These are phyloP conservation scores for Hirsutella rhossiliensis DNA, from an alignment of 2,329 filamentous ascomycete genomes.

Conservation along the genomic window DNA sequence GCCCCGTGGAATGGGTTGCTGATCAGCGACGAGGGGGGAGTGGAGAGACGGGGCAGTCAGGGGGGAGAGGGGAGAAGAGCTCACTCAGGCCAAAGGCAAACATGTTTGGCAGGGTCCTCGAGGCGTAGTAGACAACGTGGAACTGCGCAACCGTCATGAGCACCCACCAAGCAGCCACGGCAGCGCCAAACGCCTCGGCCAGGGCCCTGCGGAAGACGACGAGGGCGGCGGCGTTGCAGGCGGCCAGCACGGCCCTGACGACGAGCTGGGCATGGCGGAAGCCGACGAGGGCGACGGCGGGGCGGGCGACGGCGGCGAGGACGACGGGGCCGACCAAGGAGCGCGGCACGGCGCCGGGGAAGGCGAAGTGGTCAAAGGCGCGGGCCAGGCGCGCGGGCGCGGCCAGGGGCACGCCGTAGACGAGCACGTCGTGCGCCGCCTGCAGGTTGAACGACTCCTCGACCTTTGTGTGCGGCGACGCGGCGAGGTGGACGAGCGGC, in stretches of 20 bases:
- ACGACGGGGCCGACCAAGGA: constrained; percentile 77
- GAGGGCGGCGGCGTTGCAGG: constrained; percentile 61
- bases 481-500: constrained; percentile 55
- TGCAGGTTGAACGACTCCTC: constrained; percentile 98
- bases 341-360: constrained; percentile 82
- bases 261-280: constrained; percentile 46
- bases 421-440: constrained; percentile 78
- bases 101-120: constrained; percentile 88
- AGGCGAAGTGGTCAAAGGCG: constrained; percentile 80
- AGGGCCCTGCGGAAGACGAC: constrained; percentile 53
- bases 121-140: constrained; percentile 86
- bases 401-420: constrained; percentile 58
- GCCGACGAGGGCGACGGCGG: constrained; percentile 45
- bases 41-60: background rate
- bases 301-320: constrained; percentile 61
- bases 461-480: constrained; percentile 88
- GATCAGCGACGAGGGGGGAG: too few relatives aligned
- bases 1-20: too few relatives aligned
- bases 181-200: constrained; percentile 52
- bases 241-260: constrained; percentile 65
- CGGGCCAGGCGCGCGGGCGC: constrained; percentile 34
- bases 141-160: constrained; percentile 75
- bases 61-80: constrained; percentile 16
- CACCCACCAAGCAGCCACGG: constrained; percentile 66
- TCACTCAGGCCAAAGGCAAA: constrained; percentile 81